These are phyloP conservation scores for Coleophoma crateriformis DNA, from an alignment of 2,329 filamentous ascomycete genomes.

Conservation along the genomic window DNA sequence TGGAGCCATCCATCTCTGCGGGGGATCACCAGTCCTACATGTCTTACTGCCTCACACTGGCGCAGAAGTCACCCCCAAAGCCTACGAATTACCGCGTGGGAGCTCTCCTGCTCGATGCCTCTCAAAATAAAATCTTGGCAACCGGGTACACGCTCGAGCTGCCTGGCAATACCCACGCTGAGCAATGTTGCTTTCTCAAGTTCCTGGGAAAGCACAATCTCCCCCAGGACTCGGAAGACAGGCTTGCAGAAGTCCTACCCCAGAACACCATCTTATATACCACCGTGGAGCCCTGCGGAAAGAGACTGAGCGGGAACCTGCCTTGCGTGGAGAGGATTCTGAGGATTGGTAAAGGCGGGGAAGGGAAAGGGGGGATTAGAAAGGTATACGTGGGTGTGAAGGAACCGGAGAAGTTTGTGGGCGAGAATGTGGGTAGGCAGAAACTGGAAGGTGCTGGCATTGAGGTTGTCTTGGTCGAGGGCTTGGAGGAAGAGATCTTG, in stretches of 20 bases:
- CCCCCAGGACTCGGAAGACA: constrained; percentile 38
- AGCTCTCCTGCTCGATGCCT: constrained; percentile 68
- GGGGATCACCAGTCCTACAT: constrained; percentile 43
- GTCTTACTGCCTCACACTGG: constrained; percentile 67
- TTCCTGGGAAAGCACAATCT: constrained; percentile 43
- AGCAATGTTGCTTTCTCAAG: constrained; percentile 87
- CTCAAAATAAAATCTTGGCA: constrained; percentile 56
- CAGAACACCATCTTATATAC: constrained; percentile 68
- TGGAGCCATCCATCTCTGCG: not conserved
- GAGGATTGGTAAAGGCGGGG: constrained; percentile 29
- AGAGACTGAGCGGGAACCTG: constrained; percentile 67
- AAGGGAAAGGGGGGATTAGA: constrained; percentile 40
- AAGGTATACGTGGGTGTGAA: constrained; percentile 83
- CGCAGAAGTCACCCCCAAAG: constrained; percentile 73
- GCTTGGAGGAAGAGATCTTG: constrained; percentile 77
- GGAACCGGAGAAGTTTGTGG: constrained; percentile 88
- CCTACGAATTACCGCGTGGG: constrained; percentile 93
- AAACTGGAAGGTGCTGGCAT: constrained; percentile 70
- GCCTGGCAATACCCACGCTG: constrained; percentile 90
- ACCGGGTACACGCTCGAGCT: constrained; percentile 90
- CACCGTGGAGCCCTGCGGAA: constrained; percentile 82
- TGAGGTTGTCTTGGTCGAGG: constrained; percentile 64
- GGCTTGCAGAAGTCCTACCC: constrained; percentile 44
- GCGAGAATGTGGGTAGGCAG: constrained; percentile 67
- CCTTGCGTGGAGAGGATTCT: constrained; percentile 79